Evolutionary conservation across 441 rosid genomes (phyloP).

Genomic region (Croton setiger): DNA sequence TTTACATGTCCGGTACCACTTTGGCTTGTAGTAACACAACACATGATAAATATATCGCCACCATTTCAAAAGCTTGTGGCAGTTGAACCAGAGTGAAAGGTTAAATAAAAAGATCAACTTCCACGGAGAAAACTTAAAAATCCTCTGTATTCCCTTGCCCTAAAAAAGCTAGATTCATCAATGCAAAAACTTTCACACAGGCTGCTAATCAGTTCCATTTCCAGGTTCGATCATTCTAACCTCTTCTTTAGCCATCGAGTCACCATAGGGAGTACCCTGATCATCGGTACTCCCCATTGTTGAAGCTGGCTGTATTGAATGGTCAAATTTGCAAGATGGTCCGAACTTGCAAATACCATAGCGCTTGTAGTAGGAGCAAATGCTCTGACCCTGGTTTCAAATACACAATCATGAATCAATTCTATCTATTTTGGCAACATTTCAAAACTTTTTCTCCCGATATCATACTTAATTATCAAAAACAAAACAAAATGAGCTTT

Average conservation of each 20-base stretch:
- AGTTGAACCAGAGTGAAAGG: constrained; percentile 16
- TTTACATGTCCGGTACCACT: constrained; percentile 31
- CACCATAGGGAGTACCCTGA: constrained; percentile 25
- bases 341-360: constrained; percentile 96
- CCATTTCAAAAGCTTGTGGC: constrained; percentile 37
- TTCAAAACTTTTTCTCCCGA: not conserved
- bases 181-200: constrained; percentile 30
- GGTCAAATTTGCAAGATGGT: constrained; percentile 90
- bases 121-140: constrained; percentile 12
- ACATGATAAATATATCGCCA: constrained; percentile 30
- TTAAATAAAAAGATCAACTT: constrained; percentile 19
- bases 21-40: constrained; percentile 18
- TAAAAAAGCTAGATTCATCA: constrained; percentile 17
- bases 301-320: constrained; percentile 43
- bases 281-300: constrained; percentile 29
- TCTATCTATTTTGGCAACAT: not conserved
- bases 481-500: not conserved
- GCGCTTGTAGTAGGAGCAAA: constrained; percentile 81
- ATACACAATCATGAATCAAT: constrained; percentile 1
- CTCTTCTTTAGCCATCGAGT: constrained; percentile 28
- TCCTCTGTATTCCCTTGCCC: constrained; percentile 21
- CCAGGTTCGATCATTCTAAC: constrained; percentile 24
- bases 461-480: not conserved
- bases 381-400: constrained; percentile 58
- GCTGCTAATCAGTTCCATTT: constrained; percentile 36